A percentile compares a stretch with the other conserved stretches of the same genome.
phyloP scores from a whole-genome alignment of 768 basidiomycete species.

The Trametes cubensis region DNA sequence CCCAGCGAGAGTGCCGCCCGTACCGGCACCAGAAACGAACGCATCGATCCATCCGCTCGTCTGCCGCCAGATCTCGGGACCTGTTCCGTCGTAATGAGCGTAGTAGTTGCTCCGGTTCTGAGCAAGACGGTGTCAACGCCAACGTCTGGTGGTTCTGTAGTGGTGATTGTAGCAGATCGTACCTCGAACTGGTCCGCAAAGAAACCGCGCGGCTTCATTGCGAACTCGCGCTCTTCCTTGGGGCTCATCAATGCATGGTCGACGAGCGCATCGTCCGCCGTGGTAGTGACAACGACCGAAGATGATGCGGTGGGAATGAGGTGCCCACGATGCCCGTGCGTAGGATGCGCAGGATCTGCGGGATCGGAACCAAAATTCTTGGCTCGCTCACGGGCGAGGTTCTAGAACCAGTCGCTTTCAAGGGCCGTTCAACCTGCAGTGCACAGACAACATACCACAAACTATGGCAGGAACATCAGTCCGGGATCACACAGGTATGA shows the following conservation, averaged over 20 bases:
- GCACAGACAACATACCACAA: constrained; percentile 54
- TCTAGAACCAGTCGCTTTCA: constrained; percentile 48
- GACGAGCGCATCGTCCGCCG: constrained; percentile 41
- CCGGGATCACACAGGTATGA: background rate
- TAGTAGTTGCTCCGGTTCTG: constrained; percentile 89
- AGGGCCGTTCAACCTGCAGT: too few relatives aligned
- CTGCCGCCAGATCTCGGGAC: constrained; percentile 94
- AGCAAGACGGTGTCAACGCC: background rate
- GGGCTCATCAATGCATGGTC: constrained; percentile 33
- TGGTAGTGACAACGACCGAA: constrained; percentile 57
- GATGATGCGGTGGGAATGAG: constrained; percentile 43
- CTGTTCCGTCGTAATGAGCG: constrained; percentile 88
- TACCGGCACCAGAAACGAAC: constrained; percentile 94
- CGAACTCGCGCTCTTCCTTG: constrained; percentile 45
- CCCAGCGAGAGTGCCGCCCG: constrained; percentile 94
- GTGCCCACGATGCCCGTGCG: constrained; percentile 14
- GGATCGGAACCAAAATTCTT: constrained; percentile 60
- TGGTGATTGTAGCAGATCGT: background rate
- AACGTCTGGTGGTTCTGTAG: background rate
- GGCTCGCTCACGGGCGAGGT: constrained; percentile 83
- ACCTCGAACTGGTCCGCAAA: constrained; percentile 98
- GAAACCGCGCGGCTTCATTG: constrained; percentile 70
- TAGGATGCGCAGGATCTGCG: constrained; percentile 30
- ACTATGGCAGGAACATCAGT: constrained; percentile 40
- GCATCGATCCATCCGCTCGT: constrained; percentile 80